Percentiles rank a stretch among this genome's conserved stretches.
Conservation (phyloP, 75 land plant species). For the Pinus tabuliformis region DNA sequence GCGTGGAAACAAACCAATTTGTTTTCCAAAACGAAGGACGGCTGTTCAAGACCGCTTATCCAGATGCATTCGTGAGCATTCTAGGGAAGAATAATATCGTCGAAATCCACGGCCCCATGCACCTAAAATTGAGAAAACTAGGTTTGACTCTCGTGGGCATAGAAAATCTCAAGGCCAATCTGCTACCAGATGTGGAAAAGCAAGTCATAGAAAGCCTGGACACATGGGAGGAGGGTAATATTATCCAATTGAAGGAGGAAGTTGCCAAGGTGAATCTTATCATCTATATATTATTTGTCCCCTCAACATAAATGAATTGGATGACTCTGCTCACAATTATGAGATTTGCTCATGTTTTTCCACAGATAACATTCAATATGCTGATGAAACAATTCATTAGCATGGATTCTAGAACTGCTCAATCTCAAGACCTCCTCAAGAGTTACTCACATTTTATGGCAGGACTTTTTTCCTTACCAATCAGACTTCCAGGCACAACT, state of each 20-base stretch:
- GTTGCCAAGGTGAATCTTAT: background rate
- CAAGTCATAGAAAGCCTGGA: slow-evolving; percentile 23
- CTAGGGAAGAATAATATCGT: slow-evolving; percentile 7
- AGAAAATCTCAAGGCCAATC: background rate
- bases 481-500: slow-evolving; percentile 25
- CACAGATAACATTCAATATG: slow-evolving; percentile 9
- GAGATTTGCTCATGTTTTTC: background rate
- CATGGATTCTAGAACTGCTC: background rate
- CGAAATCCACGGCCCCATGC: slow-evolving; percentile 6
- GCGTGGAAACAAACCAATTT: slow-evolving; percentile 23
- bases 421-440: slow-evolving; percentile 6
- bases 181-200: background rate
- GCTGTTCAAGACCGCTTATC: slow-evolving; percentile 13
- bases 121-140: slow-evolving; percentile 8
- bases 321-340: no score
- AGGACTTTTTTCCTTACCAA: slow-evolving; percentile 22
- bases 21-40: no score
- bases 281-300: no score
- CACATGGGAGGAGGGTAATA: slow-evolving; percentile 32
- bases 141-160: background rate
- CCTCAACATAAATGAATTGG: no score
- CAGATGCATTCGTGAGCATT: slow-evolving; percentile 8
- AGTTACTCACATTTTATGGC: slow-evolving; percentile 19
- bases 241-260: slow-evolving; percentile 3
- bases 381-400: slow-evolving; percentile 8